Conservation (phyloP, 2,329 filamentous ascomycete species). For the Trichophyton simii region DNA sequence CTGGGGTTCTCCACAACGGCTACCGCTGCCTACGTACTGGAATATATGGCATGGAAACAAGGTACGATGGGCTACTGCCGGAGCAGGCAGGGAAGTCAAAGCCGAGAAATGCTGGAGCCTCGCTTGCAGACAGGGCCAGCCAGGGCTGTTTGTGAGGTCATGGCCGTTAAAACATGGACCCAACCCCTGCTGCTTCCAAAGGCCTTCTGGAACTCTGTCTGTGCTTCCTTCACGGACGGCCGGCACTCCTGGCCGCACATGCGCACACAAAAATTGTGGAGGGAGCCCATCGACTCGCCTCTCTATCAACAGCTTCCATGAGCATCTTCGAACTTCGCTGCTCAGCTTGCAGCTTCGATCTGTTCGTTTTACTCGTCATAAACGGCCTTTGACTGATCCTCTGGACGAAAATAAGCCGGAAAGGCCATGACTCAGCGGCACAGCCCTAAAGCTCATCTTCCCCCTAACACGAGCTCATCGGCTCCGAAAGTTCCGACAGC, state of each 20-base stretch:
- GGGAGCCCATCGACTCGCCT: background rate
- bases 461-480: background rate
- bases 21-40: too few relatives aligned
- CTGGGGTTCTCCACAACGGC: too few relatives aligned
- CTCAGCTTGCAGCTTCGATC: background rate
- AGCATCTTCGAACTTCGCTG: background rate
- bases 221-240: background rate
- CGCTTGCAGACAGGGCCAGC: background rate
- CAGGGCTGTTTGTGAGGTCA: background rate
- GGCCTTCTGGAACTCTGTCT: background rate
- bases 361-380: background rate
- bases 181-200: background rate
- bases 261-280: too few relatives aligned
- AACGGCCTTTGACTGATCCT: background rate
- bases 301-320: background rate
- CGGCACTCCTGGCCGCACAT: too few relatives aligned
- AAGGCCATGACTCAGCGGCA: background rate
- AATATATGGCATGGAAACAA: too few relatives aligned
- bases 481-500: background rate
- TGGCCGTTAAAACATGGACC: background rate
- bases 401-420: constrained; percentile 3
- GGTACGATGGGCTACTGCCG: too few relatives aligned
- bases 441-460: background rate
- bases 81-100: background rate
- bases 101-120: background rate